Evolutionary conservation across 345 rosid species (phyloP).

Genomic region (Draba incana): DNA sequence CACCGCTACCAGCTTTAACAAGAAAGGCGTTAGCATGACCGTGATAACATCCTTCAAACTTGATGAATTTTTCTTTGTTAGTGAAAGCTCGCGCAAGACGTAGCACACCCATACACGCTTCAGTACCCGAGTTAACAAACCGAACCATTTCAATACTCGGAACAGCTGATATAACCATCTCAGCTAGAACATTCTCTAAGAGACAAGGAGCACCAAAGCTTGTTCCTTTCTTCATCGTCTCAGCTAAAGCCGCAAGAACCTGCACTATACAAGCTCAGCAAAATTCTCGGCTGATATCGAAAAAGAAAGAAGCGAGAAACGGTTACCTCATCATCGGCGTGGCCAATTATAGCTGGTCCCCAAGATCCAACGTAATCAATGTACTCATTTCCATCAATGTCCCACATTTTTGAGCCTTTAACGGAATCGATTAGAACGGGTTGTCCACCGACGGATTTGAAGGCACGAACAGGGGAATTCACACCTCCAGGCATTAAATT

Average conservation of each 20-base stretch:
- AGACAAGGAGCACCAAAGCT: conserved; percentile 99
- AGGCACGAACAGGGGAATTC: conserved; percentile 94
- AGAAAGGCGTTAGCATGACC: conserved; percentile 97
- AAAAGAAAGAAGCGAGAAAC: conserved; percentile 11
- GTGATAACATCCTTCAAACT: conserved; percentile 97
- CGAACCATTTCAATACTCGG: conserved; percentile 95
- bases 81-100: conserved; percentile 97
- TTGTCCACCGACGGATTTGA: conserved; percentile 96
- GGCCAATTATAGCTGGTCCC: conserved; percentile 99
- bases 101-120: conserved; percentile 96
- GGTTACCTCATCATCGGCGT: conserved; percentile 87
- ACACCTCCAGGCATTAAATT: conserved; percentile 98
- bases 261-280: conserved; percentile 32
- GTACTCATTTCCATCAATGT: conserved; percentile 93
- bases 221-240: conserved; percentile 97
- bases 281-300: background rate
- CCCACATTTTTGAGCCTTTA: conserved; percentile 94
- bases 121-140: conserved; percentile 88
- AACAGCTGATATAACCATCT: conserved; percentile 94
- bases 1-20: conserved; percentile 98
- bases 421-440: conserved; percentile 87
- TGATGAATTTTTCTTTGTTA: conserved; percentile 65
- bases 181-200: conserved; percentile 82
- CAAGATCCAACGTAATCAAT: conserved; percentile 96
- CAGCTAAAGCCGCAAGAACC: conserved; percentile 86